Base-by-base conservation (phyloP, 2,329 filamentous ascomycete genomes). In the Byssothecium circinans region DNA sequence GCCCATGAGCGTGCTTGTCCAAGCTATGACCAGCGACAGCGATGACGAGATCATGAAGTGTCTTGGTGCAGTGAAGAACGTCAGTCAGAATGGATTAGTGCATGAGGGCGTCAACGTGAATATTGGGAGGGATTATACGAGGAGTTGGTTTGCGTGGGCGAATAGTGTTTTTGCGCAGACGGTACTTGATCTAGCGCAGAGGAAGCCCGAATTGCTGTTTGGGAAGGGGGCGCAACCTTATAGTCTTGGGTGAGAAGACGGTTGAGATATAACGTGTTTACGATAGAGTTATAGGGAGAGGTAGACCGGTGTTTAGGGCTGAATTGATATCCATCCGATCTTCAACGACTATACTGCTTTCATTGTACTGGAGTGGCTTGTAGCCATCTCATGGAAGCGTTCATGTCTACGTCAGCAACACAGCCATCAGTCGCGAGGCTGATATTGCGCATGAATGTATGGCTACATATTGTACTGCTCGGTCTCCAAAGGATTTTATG, bases 91-190 rank as follows among this genome's bases (percentile, higher is more conserved):
- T 8, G 94, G 94, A 0, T 74, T 99, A 40, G 80, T 99, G 2
- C 92, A 99, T 63, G 94, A 99, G 75, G 95, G 89, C 61, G 84
- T 99, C 33, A 84, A 96, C 62, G 92, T 97, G 4, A 85, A 92
- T 52, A 74, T 81, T 49, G 74, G 79, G 27, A 74, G 72, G 33
- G 77, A 82, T 30, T 97, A 94, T 70, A 96, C 92, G 1, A 80
- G 83, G 55, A 90, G 87, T 64, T 97, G 92, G 92, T 97, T 97
- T 69, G 90, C 92, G 2, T 97, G 91, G 94, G 94, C 94, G 10
- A 99, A 99, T 60, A 94, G 90, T 1, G 90, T 99, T 10, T 97
- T 96, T 73, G 91, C 92, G 12, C 86, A 90, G 70, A 95, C 91
- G 0, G 89, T 99, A 37, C 75, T 99, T 42, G 90, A 96, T 74